Conservation (phyloP, 2,329 filamentous ascomycete genomes). For the Claviceps humidiphila region DNA sequence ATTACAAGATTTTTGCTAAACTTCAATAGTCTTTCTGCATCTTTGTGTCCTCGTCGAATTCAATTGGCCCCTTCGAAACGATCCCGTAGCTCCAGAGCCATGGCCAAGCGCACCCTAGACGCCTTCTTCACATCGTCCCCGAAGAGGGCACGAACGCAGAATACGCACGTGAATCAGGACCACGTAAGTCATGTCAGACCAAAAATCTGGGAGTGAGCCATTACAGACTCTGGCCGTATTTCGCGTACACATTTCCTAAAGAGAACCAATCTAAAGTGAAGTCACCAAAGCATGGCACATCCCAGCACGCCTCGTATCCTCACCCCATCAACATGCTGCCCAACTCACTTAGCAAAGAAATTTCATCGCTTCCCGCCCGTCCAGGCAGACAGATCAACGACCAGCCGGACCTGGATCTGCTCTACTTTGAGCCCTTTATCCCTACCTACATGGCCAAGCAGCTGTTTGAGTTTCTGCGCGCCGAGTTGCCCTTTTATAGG, state of each 20-base stretch:
- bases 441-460: conserved; percentile 39
- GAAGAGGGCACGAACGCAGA: conserved; percentile 11
- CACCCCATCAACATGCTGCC: conserved; percentile 35
- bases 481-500: conserved; percentile 62
- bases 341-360: conserved; percentile 21
- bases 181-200: background rate
- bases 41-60: background rate
- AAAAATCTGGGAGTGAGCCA: rapidly evolving
- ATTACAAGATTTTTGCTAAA: background rate
- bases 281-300: background rate
- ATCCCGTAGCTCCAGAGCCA: conserved; percentile 3
- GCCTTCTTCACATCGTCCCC: conserved; percentile 42
- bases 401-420: conserved; percentile 56
- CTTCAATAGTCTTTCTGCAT: too few relatives aligned
- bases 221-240: background rate
- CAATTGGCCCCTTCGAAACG: background rate
- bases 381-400: conserved; percentile 46
- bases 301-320: conserved; percentile 34
- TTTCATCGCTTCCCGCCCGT: conserved; percentile 34
- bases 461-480: conserved; percentile 58
- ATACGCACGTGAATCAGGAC: conserved; percentile 1
- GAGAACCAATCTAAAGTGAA: background rate
- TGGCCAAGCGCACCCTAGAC: conserved; percentile 45
- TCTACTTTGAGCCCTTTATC: conserved; percentile 66
- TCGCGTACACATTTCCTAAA: too few relatives aligned